Evolutionary conservation across 345 rosid species (phyloP), one percentile per base, ranked within the genome.

Genomic region (Isatis tinctoria): DNA sequence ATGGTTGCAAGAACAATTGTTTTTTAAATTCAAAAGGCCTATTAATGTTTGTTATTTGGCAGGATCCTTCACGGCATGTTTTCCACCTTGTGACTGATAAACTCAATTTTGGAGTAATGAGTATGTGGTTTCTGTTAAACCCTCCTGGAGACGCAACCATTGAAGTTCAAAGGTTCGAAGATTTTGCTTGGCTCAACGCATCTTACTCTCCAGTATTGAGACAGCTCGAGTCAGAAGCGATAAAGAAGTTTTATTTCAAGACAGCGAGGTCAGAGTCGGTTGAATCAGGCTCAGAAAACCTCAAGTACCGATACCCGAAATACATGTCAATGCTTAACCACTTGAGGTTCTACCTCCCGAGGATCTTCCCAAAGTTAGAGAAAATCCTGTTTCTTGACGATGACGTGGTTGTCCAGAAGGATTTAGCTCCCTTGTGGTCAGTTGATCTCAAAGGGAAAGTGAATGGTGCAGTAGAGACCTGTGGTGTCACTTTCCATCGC

Each of bases 401-500:
- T 40, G 96, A 89, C 30, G 83, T 87, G 2, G 90, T 89, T 54
- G 90, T 87, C 47, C 92, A 87, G 80, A 87, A 81, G 70, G 96
- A 89, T 16, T 67, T 89, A 62, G 40, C 82, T 10, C 57, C 74
- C 3, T 73, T 89, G 40, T 89, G 85, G 81, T 52, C 76, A 44
- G 52, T 87, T 13, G 68, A 87, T 60, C 62, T 89, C n/a, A 76
- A 81, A 20, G 92, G 90, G 36, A 84, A 83, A 77, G 96, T 87
- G 30, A 89, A 89, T 56, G 96, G 96, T 18, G 96, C 88, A 1
- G 87, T 87, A 10, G 90, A 89, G 74, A 85, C 87, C 0, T 89
- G 96, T 27, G 68, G 83, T 18, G 87, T 72, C 18, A 70, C 80
- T 17, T 89, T 87, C 74, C 88, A 86, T 67, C 82, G 90, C 7